A percentile compares a stretch with the other conserved stretches of the same genome.
phyloP scores from a whole-genome alignment of 306 rosid genomes.

The Quercus wislizeni region DNA sequence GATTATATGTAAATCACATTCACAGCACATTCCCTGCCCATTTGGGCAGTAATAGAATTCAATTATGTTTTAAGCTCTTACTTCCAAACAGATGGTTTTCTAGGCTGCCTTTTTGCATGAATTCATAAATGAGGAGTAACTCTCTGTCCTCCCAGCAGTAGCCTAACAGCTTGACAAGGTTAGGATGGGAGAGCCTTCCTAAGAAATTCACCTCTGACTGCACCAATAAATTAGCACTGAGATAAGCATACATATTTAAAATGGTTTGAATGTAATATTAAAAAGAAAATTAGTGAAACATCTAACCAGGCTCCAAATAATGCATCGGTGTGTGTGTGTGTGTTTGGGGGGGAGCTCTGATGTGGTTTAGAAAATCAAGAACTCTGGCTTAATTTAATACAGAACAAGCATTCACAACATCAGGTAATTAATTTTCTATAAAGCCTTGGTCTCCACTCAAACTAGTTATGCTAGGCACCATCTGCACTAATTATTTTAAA shows the following conservation, averaged over 20 bases:
- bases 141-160: conserved; percentile 78
- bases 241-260: not conserved
- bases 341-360: too few species aligned
- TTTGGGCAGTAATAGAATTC: conserved; percentile 1
- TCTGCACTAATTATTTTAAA: not conserved
- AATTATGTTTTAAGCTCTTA: conserved; percentile 34
- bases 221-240: conserved; percentile 29
- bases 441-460: too few species aligned
- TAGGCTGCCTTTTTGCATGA: conserved; percentile 93
- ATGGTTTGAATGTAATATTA: not conserved
- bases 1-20: not conserved
- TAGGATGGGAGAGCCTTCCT: conserved; percentile 87
- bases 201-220: conserved; percentile 87
- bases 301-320: not conserved
- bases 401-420: too few species aligned
- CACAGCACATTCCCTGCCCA: not conserved
- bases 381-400: too few species aligned
- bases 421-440: too few species aligned
- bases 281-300: not conserved
- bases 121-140: conserved; percentile 79
- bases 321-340: not conserved
- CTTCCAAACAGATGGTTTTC: conserved; percentile 96
- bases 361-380: too few species aligned
- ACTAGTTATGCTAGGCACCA: too few species aligned
- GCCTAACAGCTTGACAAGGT: conserved; percentile 86